These are phyloP conservation scores for Fraxinus ornus DNA, from an alignment of 305 asterid genomes.

Conservation along the genomic window DNA sequence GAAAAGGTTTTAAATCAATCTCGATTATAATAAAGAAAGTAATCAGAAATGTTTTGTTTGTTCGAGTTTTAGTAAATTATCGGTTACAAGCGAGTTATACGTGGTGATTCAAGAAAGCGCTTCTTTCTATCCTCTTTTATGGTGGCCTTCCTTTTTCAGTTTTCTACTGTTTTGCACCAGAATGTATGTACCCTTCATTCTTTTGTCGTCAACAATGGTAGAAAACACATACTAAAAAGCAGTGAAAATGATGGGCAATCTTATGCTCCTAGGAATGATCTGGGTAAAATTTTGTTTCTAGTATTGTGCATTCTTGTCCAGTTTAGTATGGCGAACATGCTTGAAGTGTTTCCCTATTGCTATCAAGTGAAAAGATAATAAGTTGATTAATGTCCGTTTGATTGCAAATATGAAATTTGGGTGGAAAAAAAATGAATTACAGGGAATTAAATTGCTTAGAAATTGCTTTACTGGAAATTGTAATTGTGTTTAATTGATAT, in stretches of 20 bases:
- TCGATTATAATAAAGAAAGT: constrained; percentile 21
- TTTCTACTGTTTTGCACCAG: not conserved
- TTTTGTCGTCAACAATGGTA: not conserved
- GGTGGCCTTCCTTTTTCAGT: not conserved
- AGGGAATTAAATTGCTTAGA: too few species aligned
- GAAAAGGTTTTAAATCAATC: constrained; percentile 17
- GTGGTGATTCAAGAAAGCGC: not conserved
- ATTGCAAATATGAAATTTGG: too few species aligned
- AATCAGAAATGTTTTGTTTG: not conserved
- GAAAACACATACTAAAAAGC: not conserved
- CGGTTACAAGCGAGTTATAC: not conserved
- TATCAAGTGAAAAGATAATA: not conserved
- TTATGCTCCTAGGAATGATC: not conserved
- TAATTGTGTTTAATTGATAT: too few species aligned
- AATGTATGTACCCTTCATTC: not conserved
- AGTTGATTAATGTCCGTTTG: not conserved
- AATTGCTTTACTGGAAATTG: too few species aligned
- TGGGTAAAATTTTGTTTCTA: not conserved
- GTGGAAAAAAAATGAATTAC: too few species aligned
- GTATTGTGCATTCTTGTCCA: not conserved
- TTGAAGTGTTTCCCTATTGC: not conserved
- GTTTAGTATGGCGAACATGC: not conserved
- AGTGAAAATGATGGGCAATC: not conserved
- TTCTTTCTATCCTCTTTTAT: not conserved
- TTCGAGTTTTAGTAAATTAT: not conserved